Evolutionary conservation across 176 grass and related monocot genomes (phyloP), one percentile per base, ranked within the genome.

Genomic region (Aegilops speltoides): DNA sequence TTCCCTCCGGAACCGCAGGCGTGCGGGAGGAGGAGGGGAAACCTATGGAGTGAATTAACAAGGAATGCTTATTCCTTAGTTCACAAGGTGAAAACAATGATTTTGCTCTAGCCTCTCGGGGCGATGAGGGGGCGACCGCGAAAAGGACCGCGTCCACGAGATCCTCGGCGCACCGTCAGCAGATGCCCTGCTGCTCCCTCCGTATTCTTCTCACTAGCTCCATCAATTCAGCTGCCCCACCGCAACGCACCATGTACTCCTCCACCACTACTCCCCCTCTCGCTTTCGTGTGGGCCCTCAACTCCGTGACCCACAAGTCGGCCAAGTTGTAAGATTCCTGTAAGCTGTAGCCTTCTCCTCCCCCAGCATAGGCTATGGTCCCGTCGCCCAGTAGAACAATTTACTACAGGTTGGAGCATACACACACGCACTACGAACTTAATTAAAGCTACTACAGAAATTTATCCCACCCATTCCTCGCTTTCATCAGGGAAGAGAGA

Each of bases 211-310:
- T 45, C 59, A 80, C 82, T 52, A 67, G 69, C 61, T 71, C 83
- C 82, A 75, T 86, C 88, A 82, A 59, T 71, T 86, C 71, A 82
- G 78, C 88, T 36, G 79, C 82, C 88, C 46, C 83, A 70, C 34
- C 40, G 23, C 37, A 17, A 33, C 48, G 32, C 11, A 31, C 3
- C 12, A 19, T 10, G 0, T 2, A 23, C 10, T 25, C 0, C 16
- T 20, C 0, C 6, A 5, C 3, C 1, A 0, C 9, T 0, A 1
- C 11, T 3, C 14, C 4, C 8, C 4, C 8, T 0, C 10, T 36
- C 70, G 2, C 83, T 70, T 63, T 50, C 78, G 36, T n/a, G 16
- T 16, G 84, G 88, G 50, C 7, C 62, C 26, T 0, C 0, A 0
- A 0, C 54, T 57, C 4, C 0, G 4, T 0, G 71, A 33, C 20